phyloP scores from a whole-genome alignment of 805 yeast species.

The Zygoascus flipseniorum region DNA sequence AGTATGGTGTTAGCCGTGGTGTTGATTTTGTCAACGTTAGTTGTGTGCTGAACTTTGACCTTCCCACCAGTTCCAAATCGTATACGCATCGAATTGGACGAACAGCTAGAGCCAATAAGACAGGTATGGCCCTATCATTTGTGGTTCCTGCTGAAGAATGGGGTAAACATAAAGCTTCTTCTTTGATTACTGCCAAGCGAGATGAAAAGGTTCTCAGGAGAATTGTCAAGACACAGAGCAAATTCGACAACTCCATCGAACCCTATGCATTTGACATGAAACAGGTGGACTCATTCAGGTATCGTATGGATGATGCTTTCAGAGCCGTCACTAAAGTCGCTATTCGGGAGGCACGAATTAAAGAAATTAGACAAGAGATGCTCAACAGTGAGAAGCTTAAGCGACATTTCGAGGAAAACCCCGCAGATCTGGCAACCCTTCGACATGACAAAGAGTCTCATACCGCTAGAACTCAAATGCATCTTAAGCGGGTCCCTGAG shows the following conservation, averaged over 20 bases:
- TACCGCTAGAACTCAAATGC: slow-evolving; percentile 71
- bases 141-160: slow-evolving; percentile 75
- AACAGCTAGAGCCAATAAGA: slow-evolving; percentile 94
- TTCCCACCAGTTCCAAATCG: slow-evolving; percentile 81
- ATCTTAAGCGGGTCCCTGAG: slow-evolving; percentile 86
- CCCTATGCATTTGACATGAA: slow-evolving; percentile 88
- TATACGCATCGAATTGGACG: slow-evolving; percentile 93
- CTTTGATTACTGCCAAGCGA: slow-evolving; percentile 56
- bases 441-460: slow-evolving; percentile 90
- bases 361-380: slow-evolving; percentile 80
- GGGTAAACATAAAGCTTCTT: slow-evolving; percentile 82
- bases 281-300: slow-evolving; percentile 92
- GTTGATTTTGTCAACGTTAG: slow-evolving; percentile 95
- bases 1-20: slow-evolving; percentile 93
- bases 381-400: slow-evolving; percentile 82
- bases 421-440: slow-evolving; percentile 79
- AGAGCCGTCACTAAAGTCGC: slow-evolving; percentile 87
- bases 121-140: slow-evolving; percentile 91
- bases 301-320: slow-evolving; percentile 94
- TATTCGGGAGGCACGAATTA: slow-evolving; percentile 85
- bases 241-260: slow-evolving; percentile 24
- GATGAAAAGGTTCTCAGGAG: slow-evolving; percentile 82
- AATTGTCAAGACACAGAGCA: slow-evolving; percentile 67
- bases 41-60: slow-evolving; percentile 90
- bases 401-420: slow-evolving; percentile 94